These are phyloP conservation scores for Pulveroboletus sp. DNA, from an alignment of 768 basidiomycete genomes.

Conservation along the genomic window DNA sequence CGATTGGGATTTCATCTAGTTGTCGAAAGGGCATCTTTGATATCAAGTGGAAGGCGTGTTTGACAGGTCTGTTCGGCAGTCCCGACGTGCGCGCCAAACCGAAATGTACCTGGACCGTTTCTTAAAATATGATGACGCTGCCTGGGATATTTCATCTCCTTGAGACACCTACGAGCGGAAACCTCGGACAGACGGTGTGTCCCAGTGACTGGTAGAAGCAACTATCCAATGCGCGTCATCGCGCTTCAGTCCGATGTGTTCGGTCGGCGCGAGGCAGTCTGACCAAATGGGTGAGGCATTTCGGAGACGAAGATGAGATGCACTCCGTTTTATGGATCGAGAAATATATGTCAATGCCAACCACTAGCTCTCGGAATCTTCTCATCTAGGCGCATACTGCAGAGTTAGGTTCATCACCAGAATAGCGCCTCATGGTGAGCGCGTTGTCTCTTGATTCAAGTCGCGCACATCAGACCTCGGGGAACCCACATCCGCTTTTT, in stretches of 20 bases:
- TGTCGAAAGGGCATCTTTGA: neutral
- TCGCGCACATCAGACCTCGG: slow-evolving; percentile 23
- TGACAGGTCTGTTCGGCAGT: no score
- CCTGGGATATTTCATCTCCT: neutral
- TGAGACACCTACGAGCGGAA: slow-evolving; percentile 10
- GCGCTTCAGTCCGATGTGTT: neutral
- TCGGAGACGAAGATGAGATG: slow-evolving; percentile 6
- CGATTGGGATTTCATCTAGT: neutral
- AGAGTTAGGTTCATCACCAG: slow-evolving; percentile 21
- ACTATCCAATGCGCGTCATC: neutral
- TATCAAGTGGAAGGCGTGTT: no score
- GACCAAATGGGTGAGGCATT: neutral
- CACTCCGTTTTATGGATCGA: neutral
- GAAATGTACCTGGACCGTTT: neutral
- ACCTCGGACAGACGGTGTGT: slow-evolving; percentile 3
- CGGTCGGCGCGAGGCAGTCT: neutral
- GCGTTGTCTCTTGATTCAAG: slow-evolving; percentile 20
- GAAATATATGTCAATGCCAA: neutral
- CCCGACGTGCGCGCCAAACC: neutral
- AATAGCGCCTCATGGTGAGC: slow-evolving; percentile 23
- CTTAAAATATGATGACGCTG: neutral
- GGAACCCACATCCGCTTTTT: slow-evolving; percentile 20
- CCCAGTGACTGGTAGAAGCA: no score
- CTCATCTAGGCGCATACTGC: neutral
- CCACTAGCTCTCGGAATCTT: neutral